Base-by-base conservation (phyloP, 495 filamentous ascomycete genomes). In the Collariella sp. region DNA sequence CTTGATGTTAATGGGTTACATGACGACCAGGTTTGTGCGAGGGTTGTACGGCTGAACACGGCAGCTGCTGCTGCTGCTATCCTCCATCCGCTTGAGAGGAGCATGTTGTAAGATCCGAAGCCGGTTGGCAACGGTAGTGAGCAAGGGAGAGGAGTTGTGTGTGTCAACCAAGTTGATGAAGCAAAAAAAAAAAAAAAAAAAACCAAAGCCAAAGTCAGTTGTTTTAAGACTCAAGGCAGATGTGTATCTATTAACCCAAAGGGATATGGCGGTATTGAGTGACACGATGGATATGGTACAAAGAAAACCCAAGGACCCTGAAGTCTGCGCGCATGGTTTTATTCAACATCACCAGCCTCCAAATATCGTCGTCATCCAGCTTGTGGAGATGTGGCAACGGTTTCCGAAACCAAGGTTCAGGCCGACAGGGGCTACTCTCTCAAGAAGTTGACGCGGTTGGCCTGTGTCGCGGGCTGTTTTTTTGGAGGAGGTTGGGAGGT, bases 11-110 rank as follows among this genome's bases (percentile, higher is more conserved):
- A 26, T 9, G 68, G 68, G 23, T 71, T 70, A 56, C 68, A 71
- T 31, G 59, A 16, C 26, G 63, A 56, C 62, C 63, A 71, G 22
- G 68, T 71, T 49, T 71, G 68, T 7, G 57, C 65, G 0, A 41
- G 26, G 16, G 50, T 46, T 31, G 54, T 29, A 33, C 45, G 49
- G 36, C 54, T 56, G 34, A 69, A 47, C 40, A 62, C 16, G 1
- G 46, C 48, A 10, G 53, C 41, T 16, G 56, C 23, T 10, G 53
- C 39, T 45, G 46, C 50, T 26, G 59, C 51, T 33, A 42, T 52
- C 36, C 43, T 66, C 62, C 66, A 59, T 41, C 52, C 48, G 20
- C 35, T 22, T 22, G 51, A 40, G 20, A 54, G 58, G 39, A 61
- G 22, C 55, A 59, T 62, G 5, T 13, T 56, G 15, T 42, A 2